phyloP scores from a whole-genome alignment of 2,329 filamentous ascomycete genomes.

The Parastagonospora nodorum region DNA sequence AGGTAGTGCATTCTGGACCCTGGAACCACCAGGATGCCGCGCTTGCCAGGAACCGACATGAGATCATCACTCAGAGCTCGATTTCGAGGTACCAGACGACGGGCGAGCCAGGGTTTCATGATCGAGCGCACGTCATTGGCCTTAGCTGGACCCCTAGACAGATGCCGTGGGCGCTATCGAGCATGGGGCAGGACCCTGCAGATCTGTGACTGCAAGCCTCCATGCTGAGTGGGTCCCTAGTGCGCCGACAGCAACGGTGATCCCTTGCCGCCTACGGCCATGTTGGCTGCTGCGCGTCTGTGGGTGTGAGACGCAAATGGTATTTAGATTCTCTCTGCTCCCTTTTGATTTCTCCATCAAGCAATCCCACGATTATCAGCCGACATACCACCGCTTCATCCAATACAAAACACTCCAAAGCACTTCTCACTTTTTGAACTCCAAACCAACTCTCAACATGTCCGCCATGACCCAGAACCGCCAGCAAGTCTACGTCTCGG shows the following conservation, averaged over 20 bases:
- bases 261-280: slow-evolving; percentile 26
- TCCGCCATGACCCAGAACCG: slow-evolving; percentile 23
- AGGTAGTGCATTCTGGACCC: slow-evolving; percentile 23
- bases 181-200: slow-evolving; percentile 38
- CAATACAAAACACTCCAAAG: not conserved
- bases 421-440: not conserved
- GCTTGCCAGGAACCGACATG: slow-evolving; percentile 18
- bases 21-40: slow-evolving; percentile 9
- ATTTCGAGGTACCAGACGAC: slow-evolving; percentile 4
- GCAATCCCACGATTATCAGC: too few species aligned
- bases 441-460: slow-evolving; percentile 12
- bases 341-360: slow-evolving; percentile 6
- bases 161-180: not conserved
- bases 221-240: slow-evolving; percentile 20
- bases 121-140: slow-evolving; percentile 23
- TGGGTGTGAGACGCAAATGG: slow-evolving; percentile 14
- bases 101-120: slow-evolving; percentile 8
- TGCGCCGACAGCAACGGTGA: slow-evolving; percentile 26
- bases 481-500: slow-evolving; percentile 44
- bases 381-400: not conserved
- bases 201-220: slow-evolving; percentile 32
- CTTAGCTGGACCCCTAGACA: not conserved
- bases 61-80: slow-evolving; percentile 16
- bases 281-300: slow-evolving; percentile 11
- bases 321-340: slow-evolving; percentile 33